Evolutionary conservation across 1,284 basidiomycete genomes (phyloP), one percentile per base, ranked within the genome.

Genomic region (Vanrija sp.): DNA sequence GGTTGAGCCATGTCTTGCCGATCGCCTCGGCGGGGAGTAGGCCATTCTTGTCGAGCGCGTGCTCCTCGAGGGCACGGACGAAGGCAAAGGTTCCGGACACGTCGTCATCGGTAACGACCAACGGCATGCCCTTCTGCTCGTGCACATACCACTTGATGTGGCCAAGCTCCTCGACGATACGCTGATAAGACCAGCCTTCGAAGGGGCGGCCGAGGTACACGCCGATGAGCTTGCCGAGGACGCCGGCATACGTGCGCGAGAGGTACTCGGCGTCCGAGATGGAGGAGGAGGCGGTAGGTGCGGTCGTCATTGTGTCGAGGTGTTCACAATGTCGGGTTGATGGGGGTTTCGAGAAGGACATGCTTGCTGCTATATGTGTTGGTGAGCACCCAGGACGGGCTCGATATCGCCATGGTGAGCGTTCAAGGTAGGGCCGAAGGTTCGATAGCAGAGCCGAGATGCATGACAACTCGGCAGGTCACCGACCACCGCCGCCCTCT

Each of bases 191-290:
- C 50, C 50, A 51, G 19, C 39, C 42, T 25, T 51, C 50, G 50
- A 51, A 51, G 6, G 50, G 50, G 14, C 50, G 50, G 21, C 50
- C 50, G 42, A 51, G 50, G 50, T 51, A 51, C 23, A 51, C 50
- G 19, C 50, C 50, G 43, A 51, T 51, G 50, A 51, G 50, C 29
- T 51, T 51, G n/a, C 50, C 50, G 8, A 51, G 50, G n/a, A 51
- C 50, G 19, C 50, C 50, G 25, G 50, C 50, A 42, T 51, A 51
- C 9, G 45, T 43, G 14, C 50, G 50, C 42, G 43, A 40, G 50
- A 51, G 40, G 45, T 51, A 44, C 25, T 51, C 50, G 25, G 46
- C 9, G 34, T 34, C 34, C 12, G 34, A 34, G 34, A 34, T 12
- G 34, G 34, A 5, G 12, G 34, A 5, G 34, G 34, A 12, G 34